These are phyloP conservation scores for Arabis alpina DNA, from an alignment of 345 rosid species.

Conservation along the genomic window DNA sequence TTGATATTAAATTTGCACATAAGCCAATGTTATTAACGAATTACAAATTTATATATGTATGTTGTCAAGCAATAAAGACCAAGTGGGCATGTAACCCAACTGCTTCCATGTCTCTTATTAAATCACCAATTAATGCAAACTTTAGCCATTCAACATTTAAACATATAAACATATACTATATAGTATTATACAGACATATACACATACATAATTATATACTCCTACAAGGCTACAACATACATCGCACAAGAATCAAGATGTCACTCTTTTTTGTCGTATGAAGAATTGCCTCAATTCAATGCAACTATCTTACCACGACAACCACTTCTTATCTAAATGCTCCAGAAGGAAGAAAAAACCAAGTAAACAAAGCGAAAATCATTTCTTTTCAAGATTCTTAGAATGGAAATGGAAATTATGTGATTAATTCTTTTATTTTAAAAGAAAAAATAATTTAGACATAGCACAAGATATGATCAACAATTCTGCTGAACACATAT, in stretches of 20 bases:
- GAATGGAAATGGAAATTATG: constrained; percentile 8
- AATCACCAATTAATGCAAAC: constrained; percentile 43
- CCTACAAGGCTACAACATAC: neutral
- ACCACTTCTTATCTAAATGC: constrained; percentile 38
- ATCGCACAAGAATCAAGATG: constrained; percentile 36
- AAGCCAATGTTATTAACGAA: constrained; percentile 29
- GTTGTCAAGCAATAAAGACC: constrained; percentile 41
- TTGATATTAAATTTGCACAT: constrained; percentile 17
- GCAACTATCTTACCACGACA: constrained; percentile 44
- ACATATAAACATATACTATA: constrained; percentile 12
- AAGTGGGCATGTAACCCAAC: constrained; percentile 44
- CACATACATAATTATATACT: neutral
- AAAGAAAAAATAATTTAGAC: neutral
- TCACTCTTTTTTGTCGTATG: constrained; percentile 36
- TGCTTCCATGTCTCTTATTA: constrained; percentile 35
- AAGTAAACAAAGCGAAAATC: constrained; percentile 23
- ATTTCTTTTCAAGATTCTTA: constrained; percentile 28
- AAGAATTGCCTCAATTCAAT: constrained; percentile 42
- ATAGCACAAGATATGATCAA: neutral
- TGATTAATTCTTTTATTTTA: neutral
- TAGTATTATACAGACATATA: neutral
- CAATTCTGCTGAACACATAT: neutral
- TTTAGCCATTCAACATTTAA: constrained; percentile 30
- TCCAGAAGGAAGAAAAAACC: neutral
- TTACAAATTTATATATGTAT: constrained; percentile 13